phyloP scores from a whole-genome alignment of 768 basidiomycete species.

The Terana coerulea region DNA sequence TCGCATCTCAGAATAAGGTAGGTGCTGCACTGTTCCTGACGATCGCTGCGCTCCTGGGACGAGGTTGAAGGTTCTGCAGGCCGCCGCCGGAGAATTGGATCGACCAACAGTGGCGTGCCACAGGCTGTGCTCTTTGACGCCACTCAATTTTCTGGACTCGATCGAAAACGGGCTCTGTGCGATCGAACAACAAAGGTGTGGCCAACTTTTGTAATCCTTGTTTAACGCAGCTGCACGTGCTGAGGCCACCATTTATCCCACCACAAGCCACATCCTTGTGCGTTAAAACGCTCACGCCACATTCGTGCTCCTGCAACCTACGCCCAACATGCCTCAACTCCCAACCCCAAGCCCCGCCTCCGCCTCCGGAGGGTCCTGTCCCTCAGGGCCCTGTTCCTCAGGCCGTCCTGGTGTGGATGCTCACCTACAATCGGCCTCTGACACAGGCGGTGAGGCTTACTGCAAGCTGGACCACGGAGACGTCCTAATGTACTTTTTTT shows the following conservation, averaged over 20 bases:
- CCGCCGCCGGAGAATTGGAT: background rate
- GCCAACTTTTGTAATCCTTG: background rate
- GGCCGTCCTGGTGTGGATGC: constrained; percentile 81
- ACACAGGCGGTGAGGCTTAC: constrained; percentile 49
- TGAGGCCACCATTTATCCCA: background rate
- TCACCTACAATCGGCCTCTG: constrained; percentile 72
- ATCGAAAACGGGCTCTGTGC: background rate
- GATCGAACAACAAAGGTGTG: background rate
- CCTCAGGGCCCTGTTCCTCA: no score
- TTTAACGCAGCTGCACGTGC: background rate
- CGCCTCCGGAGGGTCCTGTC: no score
- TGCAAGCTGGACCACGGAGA: background rate
- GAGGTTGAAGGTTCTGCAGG: background rate
- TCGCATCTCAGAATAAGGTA: background rate
- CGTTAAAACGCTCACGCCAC: background rate
- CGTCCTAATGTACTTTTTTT: constrained; percentile 10
- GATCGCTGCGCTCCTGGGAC: background rate
- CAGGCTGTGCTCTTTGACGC: constrained; percentile 4
- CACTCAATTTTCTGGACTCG: background rate
- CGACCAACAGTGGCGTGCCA: background rate
- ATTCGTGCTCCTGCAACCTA: background rate
- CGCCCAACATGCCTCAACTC: constrained; percentile 48
- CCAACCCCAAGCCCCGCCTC: no score
- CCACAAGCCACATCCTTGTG: background rate
- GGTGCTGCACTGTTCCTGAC: background rate